Conservation (phyloP, 2,329 filamentous ascomycete genomes). For the Stagonosporopsis rhizophila region DNA sequence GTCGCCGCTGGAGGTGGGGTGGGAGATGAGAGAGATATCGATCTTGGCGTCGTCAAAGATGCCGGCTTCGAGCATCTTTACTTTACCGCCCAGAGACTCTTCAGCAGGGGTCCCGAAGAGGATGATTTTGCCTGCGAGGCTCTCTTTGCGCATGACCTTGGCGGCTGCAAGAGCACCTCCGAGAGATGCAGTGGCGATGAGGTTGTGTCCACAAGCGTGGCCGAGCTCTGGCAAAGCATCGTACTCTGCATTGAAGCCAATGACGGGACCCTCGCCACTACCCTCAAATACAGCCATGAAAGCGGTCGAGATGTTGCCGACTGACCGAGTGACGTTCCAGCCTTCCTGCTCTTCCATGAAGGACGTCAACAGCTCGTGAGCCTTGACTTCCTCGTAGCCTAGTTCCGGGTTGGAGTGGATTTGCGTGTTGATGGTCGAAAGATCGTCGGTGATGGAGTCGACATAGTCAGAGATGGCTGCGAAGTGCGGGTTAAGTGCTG, state of each 20-base stretch:
- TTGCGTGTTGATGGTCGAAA: conserved; percentile 58
- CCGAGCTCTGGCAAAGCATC: conserved; percentile 53
- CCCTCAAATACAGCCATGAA: conserved; percentile 42
- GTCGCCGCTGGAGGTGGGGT: conserved; percentile 49
- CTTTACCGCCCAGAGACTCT: conserved; percentile 53
- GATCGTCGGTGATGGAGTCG: conserved; percentile 22
- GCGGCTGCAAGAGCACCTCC: conserved; percentile 50
- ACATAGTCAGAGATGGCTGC: conserved; percentile 23
- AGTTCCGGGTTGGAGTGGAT: conserved; percentile 62
- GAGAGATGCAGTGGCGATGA: conserved; percentile 52
- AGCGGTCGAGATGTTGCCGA: conserved; percentile 46
- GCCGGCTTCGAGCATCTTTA: conserved; percentile 54
- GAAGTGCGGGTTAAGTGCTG: conserved; percentile 8
- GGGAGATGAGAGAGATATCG: conserved; percentile 38
- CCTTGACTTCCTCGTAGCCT: conserved; percentile 57
- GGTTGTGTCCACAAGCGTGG: conserved; percentile 57
- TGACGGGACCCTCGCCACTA: conserved; percentile 48
- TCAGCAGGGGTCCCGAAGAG: conserved; percentile 57
- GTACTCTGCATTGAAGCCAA: conserved; percentile 53
- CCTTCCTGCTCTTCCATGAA: conserved; percentile 53
- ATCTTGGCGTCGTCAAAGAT: conserved; percentile 50
- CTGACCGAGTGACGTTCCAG: conserved; percentile 40
- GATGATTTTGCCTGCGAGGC: conserved; percentile 47
- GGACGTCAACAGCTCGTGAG: conserved; percentile 59
- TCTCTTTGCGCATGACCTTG: conserved; percentile 34